Percentiles rank a stretch among this genome's conserved stretches.
These are phyloP conservation scores for Anthostomella pinea DNA, from an alignment of 2,329 filamentous ascomycete species.

Conservation along the genomic window DNA sequence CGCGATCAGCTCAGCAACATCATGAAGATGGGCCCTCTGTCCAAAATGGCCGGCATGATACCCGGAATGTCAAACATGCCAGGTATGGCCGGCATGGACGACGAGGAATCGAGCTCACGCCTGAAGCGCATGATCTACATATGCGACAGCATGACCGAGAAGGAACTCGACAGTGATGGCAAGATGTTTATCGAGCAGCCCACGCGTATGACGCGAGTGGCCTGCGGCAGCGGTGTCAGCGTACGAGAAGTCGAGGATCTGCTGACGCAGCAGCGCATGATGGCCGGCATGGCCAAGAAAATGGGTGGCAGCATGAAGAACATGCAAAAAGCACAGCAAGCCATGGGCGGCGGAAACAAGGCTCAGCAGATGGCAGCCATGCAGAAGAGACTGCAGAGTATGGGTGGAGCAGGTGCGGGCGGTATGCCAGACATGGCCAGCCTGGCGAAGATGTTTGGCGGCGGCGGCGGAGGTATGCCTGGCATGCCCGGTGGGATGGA, in stretches of 20 bases:
- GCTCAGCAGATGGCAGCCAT: conserved; percentile 92
- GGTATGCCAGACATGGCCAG: conserved; percentile 78
- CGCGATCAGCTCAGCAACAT: conserved; percentile 95
- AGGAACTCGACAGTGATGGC: conserved; percentile 92
- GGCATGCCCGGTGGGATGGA: conserved; percentile 71
- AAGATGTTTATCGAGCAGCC: conserved; percentile 93
- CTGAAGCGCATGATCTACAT: conserved; percentile 99
- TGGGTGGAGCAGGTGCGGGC: conserved; percentile 71
- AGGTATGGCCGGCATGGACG: conserved; percentile 86
- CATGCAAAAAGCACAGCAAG: conserved; percentile 89
- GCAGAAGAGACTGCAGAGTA: conserved; percentile 91
- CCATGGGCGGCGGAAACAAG: conserved; percentile 88
- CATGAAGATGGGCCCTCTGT: conserved; percentile 98
- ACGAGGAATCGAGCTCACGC: conserved; percentile 91
- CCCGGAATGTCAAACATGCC: conserved; percentile 83
- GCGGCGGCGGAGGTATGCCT: conserved; percentile 50
- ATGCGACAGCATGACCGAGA: conserved; percentile 95
- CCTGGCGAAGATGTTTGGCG: conserved; percentile 89
- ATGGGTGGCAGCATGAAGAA: conserved; percentile 98
- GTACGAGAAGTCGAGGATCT: conserved; percentile 94
- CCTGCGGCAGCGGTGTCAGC: conserved; percentile 82
- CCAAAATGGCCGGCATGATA: conserved; percentile 98
- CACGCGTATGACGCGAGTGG: conserved; percentile 87
- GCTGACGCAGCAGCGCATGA: conserved; percentile 97
- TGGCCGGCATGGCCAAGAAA: conserved; percentile 99